These are phyloP conservation scores for Candida sithepensis DNA, from an alignment of 805 yeast genomes.

Conservation along the genomic window DNA sequence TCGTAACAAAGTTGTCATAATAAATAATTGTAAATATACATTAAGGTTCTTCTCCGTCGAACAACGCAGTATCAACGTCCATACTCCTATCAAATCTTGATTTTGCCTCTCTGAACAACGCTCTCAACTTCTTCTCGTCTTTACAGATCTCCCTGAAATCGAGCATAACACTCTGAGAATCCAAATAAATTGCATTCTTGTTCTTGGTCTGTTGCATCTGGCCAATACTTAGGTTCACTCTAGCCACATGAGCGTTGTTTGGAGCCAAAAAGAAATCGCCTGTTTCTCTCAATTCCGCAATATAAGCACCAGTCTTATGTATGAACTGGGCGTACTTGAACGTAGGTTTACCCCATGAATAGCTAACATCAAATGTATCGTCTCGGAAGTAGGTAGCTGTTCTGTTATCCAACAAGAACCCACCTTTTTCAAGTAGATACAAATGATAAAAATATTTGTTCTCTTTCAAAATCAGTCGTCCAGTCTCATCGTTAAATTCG, in stretches of 20 bases:
- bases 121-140: conserved; percentile 43
- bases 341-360: conserved; percentile 88
- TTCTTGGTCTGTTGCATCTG: conserved; percentile 21
- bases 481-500: conserved; percentile 35
- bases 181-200: conserved; percentile 38
- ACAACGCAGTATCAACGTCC: conserved; percentile 25
- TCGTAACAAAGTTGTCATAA: background rate
- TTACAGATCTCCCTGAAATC: conserved; percentile 62
- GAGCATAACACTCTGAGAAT: conserved; percentile 72
- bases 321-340: conserved; percentile 86
- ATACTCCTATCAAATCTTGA: conserved; percentile 38
- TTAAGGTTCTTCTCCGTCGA: conserved; percentile 9
- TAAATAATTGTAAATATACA: background rate
- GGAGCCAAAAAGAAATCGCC: conserved; percentile 83
- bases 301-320: conserved; percentile 83
- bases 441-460: conserved; percentile 74
- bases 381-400: conserved; percentile 59
- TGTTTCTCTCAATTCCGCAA: conserved; percentile 78
- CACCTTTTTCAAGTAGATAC: conserved; percentile 62
- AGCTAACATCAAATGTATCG: conserved; percentile 57
- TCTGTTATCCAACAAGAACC: conserved; percentile 78
- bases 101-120: conserved; percentile 59
- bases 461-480: conserved; percentile 36
- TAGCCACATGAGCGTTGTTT: conserved; percentile 75
- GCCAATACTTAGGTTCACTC: conserved; percentile 51